Conservation (phyloP, 1,284 basidiomycete genomes). For the Ceratobasidium sp. region DNA sequence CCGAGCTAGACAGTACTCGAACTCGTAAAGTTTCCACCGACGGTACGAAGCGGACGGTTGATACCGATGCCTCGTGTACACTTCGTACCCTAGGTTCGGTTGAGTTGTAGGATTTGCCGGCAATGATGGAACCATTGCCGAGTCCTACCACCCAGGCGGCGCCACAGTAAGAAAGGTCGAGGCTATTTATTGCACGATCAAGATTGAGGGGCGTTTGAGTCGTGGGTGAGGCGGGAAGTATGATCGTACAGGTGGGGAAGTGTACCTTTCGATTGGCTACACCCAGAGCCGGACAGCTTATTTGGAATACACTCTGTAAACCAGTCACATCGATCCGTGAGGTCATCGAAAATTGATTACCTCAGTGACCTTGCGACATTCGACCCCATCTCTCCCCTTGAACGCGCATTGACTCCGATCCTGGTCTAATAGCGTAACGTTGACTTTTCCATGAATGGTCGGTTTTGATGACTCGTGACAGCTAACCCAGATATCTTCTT, state of each 20-base stretch:
- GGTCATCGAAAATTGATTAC: not conserved
- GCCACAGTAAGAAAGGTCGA: conserved; percentile 9
- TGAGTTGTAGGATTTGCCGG: not conserved
- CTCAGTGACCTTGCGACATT: not conserved
- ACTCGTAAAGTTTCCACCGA: not conserved
- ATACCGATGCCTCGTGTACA: conserved; percentile 3
- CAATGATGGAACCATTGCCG: conserved; percentile 6
- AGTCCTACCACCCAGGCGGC: conserved; percentile 7
- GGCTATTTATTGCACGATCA: conserved; percentile 7
- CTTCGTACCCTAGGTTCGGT: not conserved
- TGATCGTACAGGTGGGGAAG: conserved; percentile 3
- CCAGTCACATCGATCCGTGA: not conserved
- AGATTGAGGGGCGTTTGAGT: conserved; percentile 10
- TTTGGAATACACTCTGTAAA: conserved; percentile 1
- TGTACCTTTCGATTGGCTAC: not conserved
- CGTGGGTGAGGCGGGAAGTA: not conserved
- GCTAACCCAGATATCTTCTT: conserved; percentile 24
- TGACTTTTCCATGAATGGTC: conserved; percentile 15
- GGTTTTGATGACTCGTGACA: conserved; percentile 12
- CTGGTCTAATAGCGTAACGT: not conserved
- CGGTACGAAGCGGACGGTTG: not conserved
- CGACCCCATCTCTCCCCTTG: conserved; percentile 8
- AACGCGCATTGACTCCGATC: conserved; percentile 15
- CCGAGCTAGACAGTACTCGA: conserved; percentile 1
- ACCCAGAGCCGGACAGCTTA: conserved; percentile 6